Evolutionary conservation across 2,329 filamentous ascomycete species (phyloP).

Genomic region (Colletotrichum sp.): DNA sequence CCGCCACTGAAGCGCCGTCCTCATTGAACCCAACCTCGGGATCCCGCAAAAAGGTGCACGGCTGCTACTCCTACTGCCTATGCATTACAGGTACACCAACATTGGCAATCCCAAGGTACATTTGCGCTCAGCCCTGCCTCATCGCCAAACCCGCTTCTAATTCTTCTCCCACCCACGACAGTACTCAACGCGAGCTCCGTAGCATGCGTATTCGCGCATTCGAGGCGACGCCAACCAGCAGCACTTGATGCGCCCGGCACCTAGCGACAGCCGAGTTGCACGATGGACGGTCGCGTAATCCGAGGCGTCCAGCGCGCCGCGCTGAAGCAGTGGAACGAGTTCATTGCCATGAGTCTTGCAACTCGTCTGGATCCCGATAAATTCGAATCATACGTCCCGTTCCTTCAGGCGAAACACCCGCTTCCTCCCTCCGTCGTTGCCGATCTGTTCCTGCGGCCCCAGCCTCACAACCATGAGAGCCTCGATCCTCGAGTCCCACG

Average conservation of each 20-base stretch:
- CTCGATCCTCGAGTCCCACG: conserved; percentile 64
- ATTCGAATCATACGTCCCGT: conserved; percentile 56
- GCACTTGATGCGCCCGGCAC: conserved; percentile 3
- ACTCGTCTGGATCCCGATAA: conserved; percentile 56
- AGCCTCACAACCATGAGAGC: conserved; percentile 48
- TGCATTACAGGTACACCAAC: neutral
- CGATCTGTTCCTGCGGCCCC: conserved; percentile 64
- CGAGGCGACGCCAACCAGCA: neutral
- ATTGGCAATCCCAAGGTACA: neutral
- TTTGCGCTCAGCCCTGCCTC: neutral
- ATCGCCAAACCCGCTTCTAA: neutral
- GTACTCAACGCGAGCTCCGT: neutral
- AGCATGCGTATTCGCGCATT: neutral
- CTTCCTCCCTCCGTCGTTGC: conserved; percentile 57
- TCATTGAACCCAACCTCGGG: neutral
- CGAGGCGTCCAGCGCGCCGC: conserved; percentile 25
- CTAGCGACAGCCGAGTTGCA: neutral
- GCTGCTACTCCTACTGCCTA: neutral
- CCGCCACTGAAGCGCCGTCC: neutral
- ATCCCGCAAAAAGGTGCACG: neutral
- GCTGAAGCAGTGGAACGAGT: conserved; percentile 51
- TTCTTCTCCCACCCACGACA: neutral
- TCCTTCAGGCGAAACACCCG: conserved; percentile 56
- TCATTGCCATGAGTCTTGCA: conserved; percentile 55
- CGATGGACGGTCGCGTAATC: conserved; percentile 20